These are phyloP conservation scores for Perilla frutescens DNA, from an alignment of 257 asterid genomes.

Conservation along the genomic window DNA sequence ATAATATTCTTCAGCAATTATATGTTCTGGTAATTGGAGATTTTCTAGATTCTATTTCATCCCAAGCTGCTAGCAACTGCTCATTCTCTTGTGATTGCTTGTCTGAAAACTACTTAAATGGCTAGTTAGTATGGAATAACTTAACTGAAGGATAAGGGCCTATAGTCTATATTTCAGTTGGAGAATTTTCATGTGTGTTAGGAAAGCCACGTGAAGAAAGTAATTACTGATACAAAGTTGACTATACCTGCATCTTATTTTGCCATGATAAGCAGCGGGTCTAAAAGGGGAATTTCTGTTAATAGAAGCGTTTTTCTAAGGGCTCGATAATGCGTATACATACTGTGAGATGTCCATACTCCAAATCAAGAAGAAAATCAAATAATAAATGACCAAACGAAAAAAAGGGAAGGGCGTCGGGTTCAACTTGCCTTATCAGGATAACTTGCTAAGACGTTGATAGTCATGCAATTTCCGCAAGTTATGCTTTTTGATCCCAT, in stretches of 20 bases:
- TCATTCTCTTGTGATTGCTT: background rate
- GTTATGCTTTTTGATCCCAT: constrained; percentile 68
- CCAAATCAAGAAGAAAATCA: constrained; percentile 4
- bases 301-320: background rate
- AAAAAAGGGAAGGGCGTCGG: constrained; percentile 27
- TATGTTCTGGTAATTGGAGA: background rate
- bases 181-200: constrained; percentile 9
- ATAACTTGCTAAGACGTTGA: constrained; percentile 41
- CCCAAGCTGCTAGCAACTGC: background rate
- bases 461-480: constrained; percentile 52
- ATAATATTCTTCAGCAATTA: background rate
- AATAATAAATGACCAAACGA: constrained; percentile 23
- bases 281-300: background rate
- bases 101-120: background rate
- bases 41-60: constrained; percentile 1
- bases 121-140: background rate
- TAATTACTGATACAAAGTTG: constrained; percentile 11
- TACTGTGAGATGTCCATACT: background rate
- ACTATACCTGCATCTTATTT: constrained; percentile 7
- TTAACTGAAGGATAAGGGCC: background rate
- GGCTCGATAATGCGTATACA: constrained; percentile 14
- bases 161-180: constrained; percentile 2
- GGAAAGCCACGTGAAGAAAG: constrained; percentile 7
- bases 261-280: constrained; percentile 26
- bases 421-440: constrained; percentile 28